phyloP scores from a whole-genome alignment of 768 basidiomycete genomes.

The Boletus rufocinnamomeus region DNA sequence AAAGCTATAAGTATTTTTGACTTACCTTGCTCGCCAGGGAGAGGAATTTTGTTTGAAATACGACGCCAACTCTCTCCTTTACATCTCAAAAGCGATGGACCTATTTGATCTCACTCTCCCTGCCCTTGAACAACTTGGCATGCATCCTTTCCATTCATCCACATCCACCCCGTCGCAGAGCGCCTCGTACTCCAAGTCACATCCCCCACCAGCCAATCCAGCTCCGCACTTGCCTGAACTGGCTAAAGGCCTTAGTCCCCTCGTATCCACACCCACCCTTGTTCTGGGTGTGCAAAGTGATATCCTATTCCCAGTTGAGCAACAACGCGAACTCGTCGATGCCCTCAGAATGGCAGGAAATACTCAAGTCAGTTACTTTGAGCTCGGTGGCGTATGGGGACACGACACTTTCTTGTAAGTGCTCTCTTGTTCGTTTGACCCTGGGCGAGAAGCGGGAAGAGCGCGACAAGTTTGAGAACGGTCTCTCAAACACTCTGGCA shows the following conservation, averaged over 20 bases:
- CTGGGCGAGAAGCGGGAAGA: not conserved
- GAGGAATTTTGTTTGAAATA: constrained; percentile 98
- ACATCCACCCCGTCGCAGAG: constrained; percentile 20
- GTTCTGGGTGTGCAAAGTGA: constrained; percentile 96
- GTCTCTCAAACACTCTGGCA: not conserved
- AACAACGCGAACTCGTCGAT: constrained; percentile 93
- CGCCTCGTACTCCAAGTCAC: constrained; percentile 63
- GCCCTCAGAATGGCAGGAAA: constrained; percentile 92
- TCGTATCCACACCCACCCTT: constrained; percentile 76
- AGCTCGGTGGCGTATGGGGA: constrained; percentile 99
- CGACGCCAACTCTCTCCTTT: constrained; percentile 98
- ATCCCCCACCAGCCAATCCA: constrained; percentile 70
- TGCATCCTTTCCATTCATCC: constrained; percentile 40
- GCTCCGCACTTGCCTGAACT: constrained; percentile 77
- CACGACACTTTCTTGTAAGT: constrained; percentile 96
- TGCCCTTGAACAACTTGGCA: constrained; percentile 67
- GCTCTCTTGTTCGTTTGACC: not conserved
- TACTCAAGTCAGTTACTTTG: constrained; percentile 88
- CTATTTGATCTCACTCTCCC: constrained; percentile 92
- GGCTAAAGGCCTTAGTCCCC: constrained; percentile 73
- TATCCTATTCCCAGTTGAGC: constrained; percentile 95
- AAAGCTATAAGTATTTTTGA: not conserved
- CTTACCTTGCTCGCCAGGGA: constrained; percentile 51
- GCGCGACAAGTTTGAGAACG: not conserved
- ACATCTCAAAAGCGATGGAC: constrained; percentile 99